phyloP scores from a whole-genome alignment of 2,329 filamentous ascomycete species.

The Tolypocladium tropicale region DNA sequence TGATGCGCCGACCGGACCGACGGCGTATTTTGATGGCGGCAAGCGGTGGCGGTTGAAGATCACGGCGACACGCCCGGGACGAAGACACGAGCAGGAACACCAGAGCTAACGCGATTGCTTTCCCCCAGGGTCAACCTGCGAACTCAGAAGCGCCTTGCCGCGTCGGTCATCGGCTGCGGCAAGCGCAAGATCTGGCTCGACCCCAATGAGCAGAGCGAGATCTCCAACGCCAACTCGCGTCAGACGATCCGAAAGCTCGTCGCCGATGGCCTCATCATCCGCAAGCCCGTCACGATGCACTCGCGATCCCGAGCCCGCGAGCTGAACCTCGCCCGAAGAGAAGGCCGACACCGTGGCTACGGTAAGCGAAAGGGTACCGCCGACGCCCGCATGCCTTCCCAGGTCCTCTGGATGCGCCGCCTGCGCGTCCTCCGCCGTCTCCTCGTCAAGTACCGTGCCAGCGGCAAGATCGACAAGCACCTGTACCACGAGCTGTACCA shows the following conservation, averaged over 20 bases:
- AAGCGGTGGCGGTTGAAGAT: background rate
- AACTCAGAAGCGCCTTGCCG: slow-evolving; percentile 99
- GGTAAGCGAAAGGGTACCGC: slow-evolving; percentile 99
- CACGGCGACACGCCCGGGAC: background rate
- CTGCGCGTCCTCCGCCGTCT: slow-evolving; percentile 98
- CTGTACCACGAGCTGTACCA: slow-evolving; percentile 99
- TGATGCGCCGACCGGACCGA: background rate
- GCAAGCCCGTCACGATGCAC: slow-evolving; percentile 99
- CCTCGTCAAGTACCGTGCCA: slow-evolving; percentile 98
- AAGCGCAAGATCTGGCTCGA: slow-evolving; percentile 99
- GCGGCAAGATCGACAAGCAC: slow-evolving; percentile 99
- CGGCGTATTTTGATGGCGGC: background rate
- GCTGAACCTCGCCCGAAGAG: slow-evolving; percentile 86
- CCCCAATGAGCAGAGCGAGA: slow-evolving; percentile 98
- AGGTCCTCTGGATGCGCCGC: slow-evolving; percentile 99
- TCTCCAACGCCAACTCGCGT: slow-evolving; percentile 99
- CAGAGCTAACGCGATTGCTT: slow-evolving; percentile 17
- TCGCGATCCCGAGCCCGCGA: slow-evolving; percentile 93
- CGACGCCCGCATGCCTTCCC: slow-evolving; percentile 97
- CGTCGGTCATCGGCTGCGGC: slow-evolving; percentile 96
- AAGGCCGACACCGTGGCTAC: slow-evolving; percentile 96
- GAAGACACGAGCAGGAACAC: background rate
- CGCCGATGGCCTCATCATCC: slow-evolving; percentile 99
- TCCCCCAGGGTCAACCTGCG: slow-evolving; percentile 91
- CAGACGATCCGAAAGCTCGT: slow-evolving; percentile 99